Conservation (phyloP, 2,329 filamentous ascomycete genomes). For the Cylindrodendrum hubeiense region DNA sequence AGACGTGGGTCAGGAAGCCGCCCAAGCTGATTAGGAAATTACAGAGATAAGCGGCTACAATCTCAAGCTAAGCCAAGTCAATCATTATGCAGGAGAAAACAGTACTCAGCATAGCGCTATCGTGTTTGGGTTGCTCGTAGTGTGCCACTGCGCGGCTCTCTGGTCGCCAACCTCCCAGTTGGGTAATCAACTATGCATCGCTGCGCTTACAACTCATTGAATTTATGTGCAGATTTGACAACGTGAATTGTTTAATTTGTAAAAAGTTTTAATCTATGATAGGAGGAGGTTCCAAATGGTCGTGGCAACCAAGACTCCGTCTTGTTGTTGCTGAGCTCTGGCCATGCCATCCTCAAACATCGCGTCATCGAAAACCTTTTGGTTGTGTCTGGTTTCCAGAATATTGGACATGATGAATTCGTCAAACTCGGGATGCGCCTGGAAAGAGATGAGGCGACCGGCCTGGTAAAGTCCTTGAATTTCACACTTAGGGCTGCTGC, state of each 20-base stretch:
- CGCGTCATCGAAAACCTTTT: constrained; percentile 43
- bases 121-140: not conserved
- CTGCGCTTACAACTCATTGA: not conserved
- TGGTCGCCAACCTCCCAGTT: not conserved
- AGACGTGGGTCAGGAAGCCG: not conserved
- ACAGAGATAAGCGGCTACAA: not conserved
- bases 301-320: constrained; percentile 43
- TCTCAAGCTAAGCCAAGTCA: not conserved
- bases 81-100: not conserved
- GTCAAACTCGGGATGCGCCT: constrained; percentile 59
- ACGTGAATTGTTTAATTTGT: not conserved
- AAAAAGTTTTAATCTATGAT: not conserved
- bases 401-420: constrained; percentile 51
- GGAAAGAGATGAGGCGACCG: constrained; percentile 52
- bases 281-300: constrained; percentile 45
- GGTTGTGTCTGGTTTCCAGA: constrained; percentile 42
- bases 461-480: constrained; percentile 56
- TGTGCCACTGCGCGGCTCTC: not conserved
- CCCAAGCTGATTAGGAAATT: not conserved
- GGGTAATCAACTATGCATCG: not conserved
- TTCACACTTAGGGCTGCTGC: constrained; percentile 52
- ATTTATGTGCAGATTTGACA: not conserved
- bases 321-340: constrained; percentile 43
- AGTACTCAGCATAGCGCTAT: not conserved
- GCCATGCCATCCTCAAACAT: constrained; percentile 44